Base-by-base conservation (phyloP, 768 basidiomycete species). In the Gloeopeniophorella convolvens region DNA sequence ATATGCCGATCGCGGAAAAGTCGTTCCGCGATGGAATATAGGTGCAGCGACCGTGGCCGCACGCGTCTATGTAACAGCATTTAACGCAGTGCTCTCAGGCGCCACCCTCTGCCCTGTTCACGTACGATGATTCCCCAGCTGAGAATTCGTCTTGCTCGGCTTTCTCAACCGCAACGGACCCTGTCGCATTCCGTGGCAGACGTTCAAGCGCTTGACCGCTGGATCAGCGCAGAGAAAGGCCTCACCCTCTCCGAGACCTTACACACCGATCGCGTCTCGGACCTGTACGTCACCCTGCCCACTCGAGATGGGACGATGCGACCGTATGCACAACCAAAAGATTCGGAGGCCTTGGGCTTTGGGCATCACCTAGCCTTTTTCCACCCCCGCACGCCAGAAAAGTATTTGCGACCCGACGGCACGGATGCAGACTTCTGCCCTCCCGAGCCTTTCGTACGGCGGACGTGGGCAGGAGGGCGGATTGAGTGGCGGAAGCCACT, bases 381-480 rank as follows among this genome's bases (percentile, higher is more conserved):
- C 66, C 83, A 86, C 48, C 76, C 78, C 3, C 75, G 78, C 27
- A 74, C 72, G 30, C 76, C 84, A 0, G 83, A 85, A 60, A 42
- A 61, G 11, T 61, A 64, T 16, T 70, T 89, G 32, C 74, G 81
- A 11, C 57, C 70, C n/a, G 86, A 89, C 59, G 85, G 84, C 13
- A 88, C 85, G 11, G 85, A 86, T 45, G 71, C 75, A 1, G 79
- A 82, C 41, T 80, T 85, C 45, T 80, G 80, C 56, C 84, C 86
- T 2, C 86, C 86, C 0, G 69, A 74, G 42, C 85, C 85, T 2
- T 88, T 85, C 66, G 76, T 79, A 23, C 73, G 81, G 49, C 71
- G 86, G n/a, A 89, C 89, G 87, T 89, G 86, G 85, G 85, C 83
- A 3, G 75, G 82, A 18, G 87, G 86, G 3, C 74, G 66, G 58